A percentile compares a stretch with the other conserved stretches of the same genome.
phyloP scores from a whole-genome alignment of 106 monocot species.

The Posidonia australis region DNA sequence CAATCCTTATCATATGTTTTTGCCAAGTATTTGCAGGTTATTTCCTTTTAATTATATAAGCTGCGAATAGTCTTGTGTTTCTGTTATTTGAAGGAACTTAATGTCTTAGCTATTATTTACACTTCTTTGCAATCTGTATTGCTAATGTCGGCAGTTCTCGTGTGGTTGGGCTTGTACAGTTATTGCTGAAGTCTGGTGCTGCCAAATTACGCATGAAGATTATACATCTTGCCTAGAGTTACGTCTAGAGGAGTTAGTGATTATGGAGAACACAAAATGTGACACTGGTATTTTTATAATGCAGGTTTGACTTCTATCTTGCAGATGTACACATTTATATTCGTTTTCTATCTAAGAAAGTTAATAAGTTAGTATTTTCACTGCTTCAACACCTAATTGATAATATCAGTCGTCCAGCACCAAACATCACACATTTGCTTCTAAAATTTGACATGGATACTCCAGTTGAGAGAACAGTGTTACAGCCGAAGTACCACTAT shows the following conservation, averaged over 20 bases:
- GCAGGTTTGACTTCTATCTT: conserved; percentile 44
- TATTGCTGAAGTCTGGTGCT: conserved; percentile 66
- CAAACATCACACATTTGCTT: conserved; percentile 87
- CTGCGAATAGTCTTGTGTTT: too few species aligned
- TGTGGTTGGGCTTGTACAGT: conserved; percentile 71
- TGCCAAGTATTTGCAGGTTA: neutral
- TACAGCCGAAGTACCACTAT: conserved; percentile 92
- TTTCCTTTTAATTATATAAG: too few species aligned
- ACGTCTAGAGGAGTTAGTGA: conserved; percentile 67
- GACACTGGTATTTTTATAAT: conserved; percentile 84
- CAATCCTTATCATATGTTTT: conserved; percentile 4
- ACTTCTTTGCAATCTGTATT: neutral
- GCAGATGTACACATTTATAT: conserved; percentile 1
- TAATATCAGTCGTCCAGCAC: conserved; percentile 74
- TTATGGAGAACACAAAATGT: conserved; percentile 64
- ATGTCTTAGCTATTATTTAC: neutral
- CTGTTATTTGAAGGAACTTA: conserved; percentile 7
- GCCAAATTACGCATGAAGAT: conserved; percentile 65
- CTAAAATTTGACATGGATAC: conserved; percentile 79
- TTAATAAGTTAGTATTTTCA: neutral
- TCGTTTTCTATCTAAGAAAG: neutral
- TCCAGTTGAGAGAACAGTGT: conserved; percentile 49
- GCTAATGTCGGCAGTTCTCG: conserved; percentile 44
- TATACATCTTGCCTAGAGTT: conserved; percentile 71
- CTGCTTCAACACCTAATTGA: conserved; percentile 68